Base-by-base conservation (phyloP, 2,329 filamentous ascomycete genomes). In the Beauveria rudraprayagi region DNA sequence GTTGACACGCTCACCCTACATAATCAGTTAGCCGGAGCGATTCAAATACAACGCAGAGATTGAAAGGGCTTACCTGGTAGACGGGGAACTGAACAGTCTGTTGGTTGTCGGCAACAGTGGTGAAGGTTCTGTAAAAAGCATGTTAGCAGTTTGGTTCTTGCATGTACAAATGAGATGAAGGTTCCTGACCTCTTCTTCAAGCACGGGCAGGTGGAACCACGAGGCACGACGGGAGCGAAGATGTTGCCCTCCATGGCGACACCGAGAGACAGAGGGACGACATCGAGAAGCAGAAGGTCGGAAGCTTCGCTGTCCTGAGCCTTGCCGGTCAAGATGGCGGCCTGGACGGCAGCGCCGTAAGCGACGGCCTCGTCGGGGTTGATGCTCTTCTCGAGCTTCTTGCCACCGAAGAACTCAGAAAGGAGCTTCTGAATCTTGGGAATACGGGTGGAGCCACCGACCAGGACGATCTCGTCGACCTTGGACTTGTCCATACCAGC, bases 201-300 rank as follows among this genome's bases (percentile, higher is more conserved):
- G 16, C 83, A 87, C 6, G 91, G 91, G 2, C 92, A 86, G 5
- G 89, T 91, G 65, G 85, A 78, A 22, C 89, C 90, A 72, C 90
- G 88, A 65, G 90, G 80, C 68, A 99, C 92, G 66, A 97, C 93
- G 56, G 91, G 90, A 61, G 93, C 93, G 75, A 97, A 97, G 78
- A 97, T 96, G 83, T 97, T 97, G 68, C 94, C 93, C 83, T 97
- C 94, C 94, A 97, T 99, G 74, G 93, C 94, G 68, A 99, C 93
- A 89, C 94, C 94, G 37, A 99, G 90, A 65, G 92, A 96, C 65
- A 99, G 89, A 69, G 94, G 94, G 72, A 92, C 88, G 72, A 99
- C 94, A 78, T 99, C 94, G 72, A 99, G 85, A 65, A 99, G 88
- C 66, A 99, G 88, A 67, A 99, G 89, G 76, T 97, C 94, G 65